Base-by-base conservation (phyloP, 441 rosid species). In the Populus hybrid region DNA sequence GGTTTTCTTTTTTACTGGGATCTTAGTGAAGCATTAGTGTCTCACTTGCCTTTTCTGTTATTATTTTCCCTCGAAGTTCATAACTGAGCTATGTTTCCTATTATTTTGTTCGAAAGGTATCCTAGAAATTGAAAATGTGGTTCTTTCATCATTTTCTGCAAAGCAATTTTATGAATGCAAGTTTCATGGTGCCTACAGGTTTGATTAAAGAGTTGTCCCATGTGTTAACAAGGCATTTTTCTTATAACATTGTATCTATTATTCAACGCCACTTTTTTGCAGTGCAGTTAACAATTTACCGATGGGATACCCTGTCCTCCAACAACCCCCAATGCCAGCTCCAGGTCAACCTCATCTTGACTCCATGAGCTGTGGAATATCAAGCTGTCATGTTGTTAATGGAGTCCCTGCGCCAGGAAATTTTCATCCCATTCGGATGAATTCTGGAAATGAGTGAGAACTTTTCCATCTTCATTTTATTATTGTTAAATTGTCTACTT, bases 221-320 rank as follows among this genome's bases (percentile, higher is more conserved):
- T 75, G 40, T 65, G 35, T 4, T 61, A 21, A 26, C 36, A 26
- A 32, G 57, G n/a, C 40, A 26, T 57, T 69, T 18, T 11, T 35
- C 64, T 70, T 24, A 12, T 36, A 50, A 69, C 64, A 32, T 77
- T 80, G 68, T 70, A 69, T 69, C 84, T 79, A 61, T 87, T 89
- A 86, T 84, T 88, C 82, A 90, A 79, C 75, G 65, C 81, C 80
- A 72, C 85, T 83, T 75, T 75, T 92, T 80, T 86, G 90, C 91
- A 91, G 91, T 76, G 95, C 99, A 96, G 99, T 90, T 85, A 96
- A 88, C 87, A 92, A 90, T 88, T 86, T 96, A 83, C 99, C 98
- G 21, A 92, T 96, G 89, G 98, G 98, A 80, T 96, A 92, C 42
- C 98, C 99, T 68, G 97, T 96, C 64, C 87, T 94, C 76, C 98